A percentile compares a stretch with the other conserved stretches of the same genome.
Evolutionary conservation across 2,329 filamentous ascomycete species (phyloP).

Genomic region (Pseudopyricularia javanii): DNA sequence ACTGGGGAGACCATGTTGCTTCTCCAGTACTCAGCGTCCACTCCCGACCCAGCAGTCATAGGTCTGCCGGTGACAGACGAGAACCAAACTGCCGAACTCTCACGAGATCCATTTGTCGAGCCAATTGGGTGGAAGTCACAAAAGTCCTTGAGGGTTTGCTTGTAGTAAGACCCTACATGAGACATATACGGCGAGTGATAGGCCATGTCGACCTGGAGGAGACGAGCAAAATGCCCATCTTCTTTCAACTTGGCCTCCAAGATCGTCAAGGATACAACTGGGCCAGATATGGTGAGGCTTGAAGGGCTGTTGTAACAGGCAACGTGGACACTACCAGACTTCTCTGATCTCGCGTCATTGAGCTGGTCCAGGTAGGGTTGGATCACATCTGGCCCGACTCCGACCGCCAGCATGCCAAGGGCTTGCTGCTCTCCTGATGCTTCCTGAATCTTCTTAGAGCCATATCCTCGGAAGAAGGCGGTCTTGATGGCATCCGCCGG

Average conservation of each 20-base stretch:
- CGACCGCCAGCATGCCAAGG: not conserved
- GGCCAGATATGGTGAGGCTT: slow-evolving; percentile 23
- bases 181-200: slow-evolving; percentile 24
- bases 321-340: slow-evolving; percentile 9
- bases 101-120: not conserved
- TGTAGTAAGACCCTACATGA: slow-evolving; percentile 2
- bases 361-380: not conserved
- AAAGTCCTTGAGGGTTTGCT: not conserved
- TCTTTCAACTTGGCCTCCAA: slow-evolving; percentile 9
- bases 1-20: slow-evolving; percentile 17
- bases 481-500: slow-evolving; percentile 8
- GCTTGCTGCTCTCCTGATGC: not conserved
- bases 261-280: slow-evolving; percentile 6
- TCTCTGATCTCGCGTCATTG: not conserved
- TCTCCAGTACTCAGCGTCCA: slow-evolving; percentile 14
- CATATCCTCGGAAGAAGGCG: slow-evolving; percentile 10
- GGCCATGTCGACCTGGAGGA: slow-evolving; percentile 19
- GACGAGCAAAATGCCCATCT: slow-evolving; percentile 14
- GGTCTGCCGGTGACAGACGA: slow-evolving; percentile 9
- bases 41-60: slow-evolving; percentile 2
- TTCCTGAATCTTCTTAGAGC: not conserved
- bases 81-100: slow-evolving; percentile 1
- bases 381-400: not conserved
- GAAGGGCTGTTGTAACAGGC: slow-evolving; percentile 21
- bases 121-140: not conserved